Evolutionary conservation across 2,329 filamentous ascomycete species (phyloP), one percentile per base, ranked within the genome.

Genomic region (Emmonsia crescens): DNA sequence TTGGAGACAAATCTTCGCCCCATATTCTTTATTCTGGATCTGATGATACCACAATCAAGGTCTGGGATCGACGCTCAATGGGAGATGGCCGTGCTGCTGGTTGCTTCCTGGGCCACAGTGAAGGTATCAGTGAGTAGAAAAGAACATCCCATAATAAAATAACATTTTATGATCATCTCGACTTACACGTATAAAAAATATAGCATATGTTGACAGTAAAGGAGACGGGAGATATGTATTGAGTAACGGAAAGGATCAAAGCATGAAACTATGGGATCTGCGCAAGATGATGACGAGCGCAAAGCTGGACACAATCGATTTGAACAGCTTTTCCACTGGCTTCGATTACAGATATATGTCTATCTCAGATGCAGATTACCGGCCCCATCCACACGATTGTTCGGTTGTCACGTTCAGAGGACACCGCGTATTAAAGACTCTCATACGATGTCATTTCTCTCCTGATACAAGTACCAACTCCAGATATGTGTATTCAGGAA

Each of bases 11-110:
- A 64, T 83, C 84, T 36, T 95, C 90, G 0, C 93, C 94, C 0
- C 92, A 99, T 72, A 93, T 97, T 64, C 80, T 99, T 2, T 97
- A 96, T 76, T 96, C 92, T 0, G 94, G 94, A 24, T 96, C 91
- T 0, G 94, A 99, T 71, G 94, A 99, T 71, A 87, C 89, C 1
- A 95, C 91, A 0, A 83, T 97, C 69, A 96, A 96, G 71, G 91
- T 99, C 1, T 99, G 94, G 94, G 94, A 99, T 71, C 84, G 93
- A 56, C 84, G 94, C 57, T 84, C 81, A 42, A 82, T 87, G 78
- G 82, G 80, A 29, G 77, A 85, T 64, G 82, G 83, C 38, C 79
- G 84, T 56, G 83, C 84, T 70, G 85, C 84, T 2, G 84, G 85
- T 9, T 83, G 85, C 12, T 87, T 87, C 70, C 74, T 87, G 42